These are phyloP conservation scores for Neurospora terricola DNA, from an alignment of 495 filamentous ascomycete species.

Conservation along the genomic window DNA sequence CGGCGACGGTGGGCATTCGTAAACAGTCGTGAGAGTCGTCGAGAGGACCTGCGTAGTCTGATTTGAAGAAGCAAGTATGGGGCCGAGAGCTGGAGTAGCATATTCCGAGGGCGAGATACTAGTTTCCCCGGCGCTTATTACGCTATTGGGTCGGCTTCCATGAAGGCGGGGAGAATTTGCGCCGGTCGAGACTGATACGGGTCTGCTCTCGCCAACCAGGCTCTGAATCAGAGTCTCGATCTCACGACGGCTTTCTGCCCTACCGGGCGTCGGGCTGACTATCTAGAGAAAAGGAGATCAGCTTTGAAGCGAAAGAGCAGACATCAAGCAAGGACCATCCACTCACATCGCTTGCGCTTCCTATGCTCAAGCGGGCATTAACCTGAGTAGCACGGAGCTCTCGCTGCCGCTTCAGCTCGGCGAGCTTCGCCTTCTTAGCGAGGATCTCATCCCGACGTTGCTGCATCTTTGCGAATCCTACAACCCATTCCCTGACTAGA, in stretches of 20 bases:
- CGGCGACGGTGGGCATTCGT: slow-evolving; percentile 63
- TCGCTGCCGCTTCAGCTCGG: slow-evolving; percentile 86
- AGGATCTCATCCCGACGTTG: slow-evolving; percentile 88
- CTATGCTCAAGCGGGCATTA: slow-evolving; percentile 50
- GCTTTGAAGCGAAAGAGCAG: slow-evolving; percentile 33
- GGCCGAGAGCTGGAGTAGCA: slow-evolving; percentile 28
- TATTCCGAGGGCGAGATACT: slow-evolving; percentile 57
- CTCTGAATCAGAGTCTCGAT: slow-evolving; percentile 74
- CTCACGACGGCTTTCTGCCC: slow-evolving; percentile 63
- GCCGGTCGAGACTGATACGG: slow-evolving; percentile 60
- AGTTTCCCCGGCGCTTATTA: slow-evolving; percentile 63
- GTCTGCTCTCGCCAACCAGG: slow-evolving; percentile 66
- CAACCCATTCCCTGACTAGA: slow-evolving; percentile 28
- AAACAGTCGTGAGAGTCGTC: slow-evolving; percentile 58
- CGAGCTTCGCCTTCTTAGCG: slow-evolving; percentile 88
- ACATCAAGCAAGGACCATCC: background rate
- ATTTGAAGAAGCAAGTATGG: slow-evolving; percentile 19
- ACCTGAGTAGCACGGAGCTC: slow-evolving; percentile 70
- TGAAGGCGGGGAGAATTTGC: slow-evolving; percentile 50
- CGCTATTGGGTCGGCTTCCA: slow-evolving; percentile 76
- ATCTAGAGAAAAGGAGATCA: slow-evolving; percentile 32
- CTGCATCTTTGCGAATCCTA: slow-evolving; percentile 47
- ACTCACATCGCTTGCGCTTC: slow-evolving; percentile 40
- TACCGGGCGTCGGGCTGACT: slow-evolving; percentile 47
- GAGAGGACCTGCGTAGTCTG: slow-evolving; percentile 38